Base-by-base conservation (phyloP, 352 stramenopile genomes). In the Globisporangium perplexum region DNA sequence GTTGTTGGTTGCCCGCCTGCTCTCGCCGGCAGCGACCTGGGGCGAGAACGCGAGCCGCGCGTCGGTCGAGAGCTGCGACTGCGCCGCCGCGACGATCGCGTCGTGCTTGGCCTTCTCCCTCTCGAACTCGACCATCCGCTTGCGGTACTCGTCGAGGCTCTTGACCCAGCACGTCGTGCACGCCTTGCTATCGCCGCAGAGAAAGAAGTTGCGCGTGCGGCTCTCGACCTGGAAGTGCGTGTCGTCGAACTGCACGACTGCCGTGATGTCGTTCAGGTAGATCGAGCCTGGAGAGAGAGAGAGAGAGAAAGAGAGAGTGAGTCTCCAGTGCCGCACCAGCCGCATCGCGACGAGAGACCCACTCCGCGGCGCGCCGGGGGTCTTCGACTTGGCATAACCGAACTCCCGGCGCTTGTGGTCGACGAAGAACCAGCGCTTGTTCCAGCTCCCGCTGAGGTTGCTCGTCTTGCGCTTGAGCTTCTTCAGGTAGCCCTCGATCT, bases 361-460 rank as follows among this genome's bases (percentile, higher is more conserved):
- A 89, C 77, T 88, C 44, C 66, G 60, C 14, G 74, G 65, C 1
- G 68, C 72, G 7, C 57, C 77, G 0, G 71, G 65, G 0, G 65
- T 46, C 54, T 82, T 79, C 50, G 46, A 81, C 38, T 77, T 70
- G 0, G 83, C 62, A 50, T 93, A 93, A 3, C 83, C 74, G 52
- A 93, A 92, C 44, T 92, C 83, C 23, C 73, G 69, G 11, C 74
- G 76, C 63, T 83, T 79, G 4, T 71, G 63, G 50, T 93, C 81
- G 26, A 93, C 79, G 39, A 89, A 93, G 68, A 93, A 93, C 83
- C 79, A 93, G 30, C 83, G 78, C 59, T 85, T 88, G 74, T 90
- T 93, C 81, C 79, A 93, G 55, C 83, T 87, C 3, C 78, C 79
- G 23, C 68, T 76, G 38, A 88, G 43, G 62, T 76, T 90, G 62